Evolutionary conservation across 2,329 filamentous ascomycete genomes (phyloP).

Genomic region (Xylaria sp.): DNA sequence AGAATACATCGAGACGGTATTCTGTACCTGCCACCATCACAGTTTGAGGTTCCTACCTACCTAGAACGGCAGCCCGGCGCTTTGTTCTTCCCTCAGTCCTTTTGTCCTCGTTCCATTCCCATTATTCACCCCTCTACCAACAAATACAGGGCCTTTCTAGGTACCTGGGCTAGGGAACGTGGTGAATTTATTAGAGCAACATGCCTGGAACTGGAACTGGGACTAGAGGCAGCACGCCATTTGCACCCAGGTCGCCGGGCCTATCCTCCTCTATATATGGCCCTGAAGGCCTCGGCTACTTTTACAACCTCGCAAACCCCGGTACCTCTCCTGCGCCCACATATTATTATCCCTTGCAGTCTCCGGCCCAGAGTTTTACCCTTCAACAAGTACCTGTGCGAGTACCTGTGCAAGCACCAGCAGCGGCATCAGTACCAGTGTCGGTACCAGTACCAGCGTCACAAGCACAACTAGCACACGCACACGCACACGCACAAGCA

Average conservation of each 20-base stretch:
- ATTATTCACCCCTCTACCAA: constrained; percentile 5
- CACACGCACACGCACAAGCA: constrained; percentile 3
- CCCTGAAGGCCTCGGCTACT: constrained; percentile 24
- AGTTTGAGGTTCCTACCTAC: constrained; percentile 17
- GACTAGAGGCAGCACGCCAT: constrained; percentile 40
- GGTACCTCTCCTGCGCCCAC: constrained; percentile 17
- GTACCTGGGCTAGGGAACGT: constrained; percentile 10
- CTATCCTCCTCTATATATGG: constrained; percentile 52
- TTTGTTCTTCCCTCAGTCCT: neutral
- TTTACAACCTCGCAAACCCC: constrained; percentile 19
- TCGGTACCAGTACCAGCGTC: constrained; percentile 1
- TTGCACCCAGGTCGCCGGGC: constrained; percentile 56
- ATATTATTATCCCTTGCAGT: constrained; percentile 29
- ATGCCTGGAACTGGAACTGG: constrained; percentile 39
- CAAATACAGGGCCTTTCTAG: neutral
- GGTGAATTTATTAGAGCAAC: constrained; percentile 27
- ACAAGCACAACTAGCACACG: too few relatives aligned
- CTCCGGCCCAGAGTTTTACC: constrained; percentile 2
- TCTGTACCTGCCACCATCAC: neutral
- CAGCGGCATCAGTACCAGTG: constrained; percentile 2
- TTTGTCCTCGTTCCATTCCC: constrained; percentile 14
- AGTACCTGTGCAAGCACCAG: constrained; percentile 4
- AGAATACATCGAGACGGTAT: too few relatives aligned
- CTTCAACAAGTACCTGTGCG: neutral
- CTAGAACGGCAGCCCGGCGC: constrained; percentile 16